phyloP scores from a whole-genome alignment of 345 rosid genomes.

The Isatis tinctoria region DNA sequence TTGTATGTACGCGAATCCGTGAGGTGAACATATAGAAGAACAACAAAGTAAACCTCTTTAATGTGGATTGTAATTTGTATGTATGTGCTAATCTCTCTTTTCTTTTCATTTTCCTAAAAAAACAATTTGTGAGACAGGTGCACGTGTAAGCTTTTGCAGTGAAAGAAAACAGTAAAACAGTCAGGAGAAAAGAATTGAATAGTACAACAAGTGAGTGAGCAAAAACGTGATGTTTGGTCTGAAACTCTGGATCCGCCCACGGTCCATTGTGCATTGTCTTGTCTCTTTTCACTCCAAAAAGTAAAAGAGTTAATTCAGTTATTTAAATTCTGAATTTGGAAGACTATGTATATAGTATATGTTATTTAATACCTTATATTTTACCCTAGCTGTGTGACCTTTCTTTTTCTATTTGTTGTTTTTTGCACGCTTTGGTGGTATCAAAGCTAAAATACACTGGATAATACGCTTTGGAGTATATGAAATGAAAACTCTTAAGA shows the following conservation, averaged over 20 bases:
- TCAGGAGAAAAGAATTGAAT: neutral
- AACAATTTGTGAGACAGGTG: neutral
- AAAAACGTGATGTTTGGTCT: conserved; percentile 3
- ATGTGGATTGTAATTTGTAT: too few relatives aligned
- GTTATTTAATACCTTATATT: neutral
- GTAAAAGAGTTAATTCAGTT: neutral
- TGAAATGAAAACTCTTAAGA: too few relatives aligned
- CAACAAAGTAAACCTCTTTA: neutral
- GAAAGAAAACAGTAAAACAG: neutral
- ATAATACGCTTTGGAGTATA: too few relatives aligned
- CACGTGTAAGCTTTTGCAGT: neutral
- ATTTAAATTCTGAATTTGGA: neutral
- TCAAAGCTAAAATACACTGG: too few relatives aligned
- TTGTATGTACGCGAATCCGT: neutral
- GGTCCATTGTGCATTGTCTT: conserved; percentile 1
- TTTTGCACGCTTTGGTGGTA: too few relatives aligned
- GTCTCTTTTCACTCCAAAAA: neutral
- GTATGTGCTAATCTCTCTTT: neutral
- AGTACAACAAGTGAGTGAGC: neutral
- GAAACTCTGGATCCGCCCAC: neutral
- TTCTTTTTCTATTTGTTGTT: too few relatives aligned
- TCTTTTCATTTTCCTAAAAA: neutral
- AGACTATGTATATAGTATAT: neutral
- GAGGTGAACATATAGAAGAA: neutral
- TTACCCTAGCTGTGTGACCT: too few relatives aligned